Evolutionary conservation across 257 asterid species (phyloP), one percentile per base, ranked within the genome.

Genomic region (Nicotiana undulata): DNA sequence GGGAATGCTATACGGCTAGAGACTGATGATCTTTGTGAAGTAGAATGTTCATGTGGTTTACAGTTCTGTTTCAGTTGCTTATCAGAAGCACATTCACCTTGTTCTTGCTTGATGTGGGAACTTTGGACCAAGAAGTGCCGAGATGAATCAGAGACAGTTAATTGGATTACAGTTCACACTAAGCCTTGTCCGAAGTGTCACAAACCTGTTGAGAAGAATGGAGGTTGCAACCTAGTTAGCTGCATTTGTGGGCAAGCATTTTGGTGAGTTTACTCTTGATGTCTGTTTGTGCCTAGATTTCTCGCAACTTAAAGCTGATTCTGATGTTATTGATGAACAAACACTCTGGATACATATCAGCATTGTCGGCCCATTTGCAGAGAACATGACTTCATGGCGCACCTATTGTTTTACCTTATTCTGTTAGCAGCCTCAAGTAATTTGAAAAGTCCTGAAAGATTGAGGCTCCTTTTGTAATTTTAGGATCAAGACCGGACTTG

Each of bases 161-260:
- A 92, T 79, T 96, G 98, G 98, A 92, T 96, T 63, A 89, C 97
- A 9, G 98, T 87, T 63, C 92, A 94, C 85, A 96, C 98, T 44
- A 92, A 92, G 87, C 93, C 93, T 79, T 96, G 99, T 86, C 99
- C 99, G 1, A 96, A 96, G 88, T 96, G 99, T 86, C 94, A 86
- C 88, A 96, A 96, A 85, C 98, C 95, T 9, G 98, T 96, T 68
- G 99, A 96, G 90, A 96, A 96, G 88, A 94, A 94, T 58, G 98
- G 99, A 68, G 98, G 99, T 70, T 96, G 99, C 87, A 96, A 96
- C 80, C 84, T 94, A 81, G 98, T 96, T 82, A 84, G 94, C 84
- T 96, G 99, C 91, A 81, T 96, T 72, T 96, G 99, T 76, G 98
- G 99, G 84, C 98, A 96, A 85, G 87, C 97, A 34, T 96, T 94